Evolutionary conservation across 179 eudicot species (phyloP).

Genomic region (Nepenthes alata): DNA sequence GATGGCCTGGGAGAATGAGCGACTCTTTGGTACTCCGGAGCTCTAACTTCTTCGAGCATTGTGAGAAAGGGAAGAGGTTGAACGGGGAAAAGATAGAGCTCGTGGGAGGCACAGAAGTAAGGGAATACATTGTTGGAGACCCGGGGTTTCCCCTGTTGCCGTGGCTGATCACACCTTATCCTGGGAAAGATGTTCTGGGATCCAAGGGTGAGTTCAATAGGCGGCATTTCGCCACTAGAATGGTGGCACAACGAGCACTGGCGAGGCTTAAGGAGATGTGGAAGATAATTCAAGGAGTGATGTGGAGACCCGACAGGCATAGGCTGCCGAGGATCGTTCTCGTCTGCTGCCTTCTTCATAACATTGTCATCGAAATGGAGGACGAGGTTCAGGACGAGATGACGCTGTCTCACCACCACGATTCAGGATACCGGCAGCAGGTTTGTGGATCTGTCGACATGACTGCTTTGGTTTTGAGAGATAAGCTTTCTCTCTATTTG

Average conservation of each 20-base stretch:
- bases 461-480: constrained; percentile 36
- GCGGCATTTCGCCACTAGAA: constrained; percentile 47
- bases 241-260: constrained; percentile 60
- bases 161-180: constrained; percentile 80
- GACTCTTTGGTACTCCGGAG: constrained; percentile 42
- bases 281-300: constrained; percentile 59
- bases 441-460: constrained; percentile 45
- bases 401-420: constrained; percentile 21
- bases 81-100: constrained; percentile 30
- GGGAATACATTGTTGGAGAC: constrained; percentile 75
- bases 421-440: constrained; percentile 17
- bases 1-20: constrained; percentile 82
- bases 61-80: constrained; percentile 57
- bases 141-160: constrained; percentile 56
- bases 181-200: constrained; percentile 32
- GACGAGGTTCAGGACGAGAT: constrained; percentile 21
- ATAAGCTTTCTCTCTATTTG: constrained; percentile 39
- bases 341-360: constrained; percentile 56
- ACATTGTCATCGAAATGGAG: constrained; percentile 44
- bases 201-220: constrained; percentile 43
- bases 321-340: constrained; percentile 71
- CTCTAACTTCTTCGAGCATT: constrained; percentile 43
- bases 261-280: constrained; percentile 48
- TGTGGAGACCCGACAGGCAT: constrained; percentile 86
- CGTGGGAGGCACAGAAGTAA: constrained; percentile 32